Conservation (phyloP, 2,329 filamentous ascomycete species). For the Conoideocrella luteorostrata region DNA sequence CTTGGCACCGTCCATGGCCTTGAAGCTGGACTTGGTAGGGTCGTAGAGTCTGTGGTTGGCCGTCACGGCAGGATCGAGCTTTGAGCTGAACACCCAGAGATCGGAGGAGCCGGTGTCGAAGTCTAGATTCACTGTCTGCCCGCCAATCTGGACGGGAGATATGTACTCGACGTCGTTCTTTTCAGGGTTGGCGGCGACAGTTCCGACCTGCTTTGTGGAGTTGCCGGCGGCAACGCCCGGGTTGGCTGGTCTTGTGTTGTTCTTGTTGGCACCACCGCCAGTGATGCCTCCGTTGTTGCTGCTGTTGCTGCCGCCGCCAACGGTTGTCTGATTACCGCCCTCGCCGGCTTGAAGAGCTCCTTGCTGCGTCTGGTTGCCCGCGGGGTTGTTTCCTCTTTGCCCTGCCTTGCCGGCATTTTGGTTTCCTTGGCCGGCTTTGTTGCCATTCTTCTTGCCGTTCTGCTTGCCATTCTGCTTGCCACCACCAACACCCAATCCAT, state of each 20-base stretch:
- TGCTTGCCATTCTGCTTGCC: neutral
- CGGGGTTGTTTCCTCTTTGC: slow-evolving; percentile 37
- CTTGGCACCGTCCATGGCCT: slow-evolving; percentile 27
- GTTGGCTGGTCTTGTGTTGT: neutral
- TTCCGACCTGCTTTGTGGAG: neutral
- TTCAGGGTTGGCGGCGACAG: slow-evolving; percentile 2
- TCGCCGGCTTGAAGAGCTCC: too few species aligned
- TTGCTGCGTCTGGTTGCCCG: neutral
- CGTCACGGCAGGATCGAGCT: slow-evolving; percentile 28
- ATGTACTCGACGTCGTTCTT: slow-evolving; percentile 12
- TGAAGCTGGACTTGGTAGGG: slow-evolving; percentile 29
- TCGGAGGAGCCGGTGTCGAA: slow-evolving; percentile 21
- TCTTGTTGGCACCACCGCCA: neutral
- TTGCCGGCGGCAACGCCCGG: too few species aligned
- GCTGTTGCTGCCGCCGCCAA: neutral
- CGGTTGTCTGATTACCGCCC: neutral
- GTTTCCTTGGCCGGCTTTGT: neutral
- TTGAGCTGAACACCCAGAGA: slow-evolving; percentile 33
- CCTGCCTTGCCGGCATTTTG: neutral
- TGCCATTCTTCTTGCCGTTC: neutral
- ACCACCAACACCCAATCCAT: neutral
- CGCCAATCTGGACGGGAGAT: slow-evolving; percentile 15
- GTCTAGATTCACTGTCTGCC: slow-evolving; percentile 15
- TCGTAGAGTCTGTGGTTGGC: slow-evolving; percentile 34
- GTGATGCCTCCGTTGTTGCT: neutral